A percentile compares a stretch with the other conserved stretches of the same genome.
Evolutionary conservation across 202 grass and related monocot species (phyloP).

Genomic region (Cymbopogon flexuosus): DNA sequence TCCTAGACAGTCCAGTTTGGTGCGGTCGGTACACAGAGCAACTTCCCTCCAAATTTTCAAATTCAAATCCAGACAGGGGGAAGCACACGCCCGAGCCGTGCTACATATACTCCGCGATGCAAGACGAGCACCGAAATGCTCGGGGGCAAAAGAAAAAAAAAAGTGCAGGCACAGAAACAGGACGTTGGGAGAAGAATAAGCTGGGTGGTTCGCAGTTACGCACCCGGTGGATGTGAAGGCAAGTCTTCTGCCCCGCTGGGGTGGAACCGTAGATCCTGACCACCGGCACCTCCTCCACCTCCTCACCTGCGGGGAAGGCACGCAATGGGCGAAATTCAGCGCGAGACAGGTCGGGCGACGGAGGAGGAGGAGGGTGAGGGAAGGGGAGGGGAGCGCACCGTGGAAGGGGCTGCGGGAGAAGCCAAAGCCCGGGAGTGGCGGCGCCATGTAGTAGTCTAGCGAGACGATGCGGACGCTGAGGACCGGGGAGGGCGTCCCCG

Average conservation of each 20-base stretch:
- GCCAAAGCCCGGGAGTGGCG: slow-evolving; percentile 61
- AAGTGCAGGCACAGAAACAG: not conserved
- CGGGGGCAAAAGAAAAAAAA: not conserved
- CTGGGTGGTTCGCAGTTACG: not conserved
- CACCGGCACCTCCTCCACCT: slow-evolving; percentile 66
- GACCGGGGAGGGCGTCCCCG: slow-evolving; percentile 38
- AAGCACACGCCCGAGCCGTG: not conserved
- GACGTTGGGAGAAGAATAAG: not conserved
- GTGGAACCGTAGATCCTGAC: slow-evolving; percentile 94
- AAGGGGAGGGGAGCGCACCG: slow-evolving; percentile 22
- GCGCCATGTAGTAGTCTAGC: slow-evolving; percentile 92
- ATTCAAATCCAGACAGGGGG: not conserved
- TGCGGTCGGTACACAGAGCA: not conserved
- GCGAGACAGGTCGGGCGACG: not conserved
- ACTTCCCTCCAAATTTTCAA: slow-evolving; percentile 35
- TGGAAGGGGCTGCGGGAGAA: slow-evolving; percentile 69
- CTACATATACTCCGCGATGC: not conserved
- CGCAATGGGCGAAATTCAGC: not conserved
- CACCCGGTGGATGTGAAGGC: slow-evolving; percentile 88
- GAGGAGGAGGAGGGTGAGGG: not conserved
- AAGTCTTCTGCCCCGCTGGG: slow-evolving; percentile 80
- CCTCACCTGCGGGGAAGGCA: slow-evolving; percentile 36
- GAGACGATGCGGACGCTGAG: slow-evolving; percentile 85
- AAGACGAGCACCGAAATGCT: not conserved
- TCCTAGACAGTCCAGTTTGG: not conserved